Percentiles rank a stretch among this genome's conserved stretches.
Conservation (phyloP, 371 early-diverging fungal genomes). For the Caulochytrium protostelioides region DNA sequence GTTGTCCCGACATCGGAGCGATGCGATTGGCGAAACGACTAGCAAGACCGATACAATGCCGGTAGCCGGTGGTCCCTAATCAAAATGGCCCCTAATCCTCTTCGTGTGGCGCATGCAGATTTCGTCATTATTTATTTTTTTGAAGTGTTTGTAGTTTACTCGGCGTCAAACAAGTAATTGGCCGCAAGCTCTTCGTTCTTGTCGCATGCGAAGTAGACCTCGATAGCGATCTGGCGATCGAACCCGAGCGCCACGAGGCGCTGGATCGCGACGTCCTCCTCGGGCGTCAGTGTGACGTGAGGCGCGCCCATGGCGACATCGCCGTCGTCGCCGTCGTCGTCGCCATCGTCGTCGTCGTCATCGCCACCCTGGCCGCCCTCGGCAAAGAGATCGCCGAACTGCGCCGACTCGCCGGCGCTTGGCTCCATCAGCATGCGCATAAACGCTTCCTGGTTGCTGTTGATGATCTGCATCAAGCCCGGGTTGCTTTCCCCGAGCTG, state of each 20-base stretch:
- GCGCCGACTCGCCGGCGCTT: constrained; percentile 2
- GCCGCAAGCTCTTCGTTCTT: constrained; percentile 93
- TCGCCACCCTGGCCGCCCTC: constrained; percentile 15
- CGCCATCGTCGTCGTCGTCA: constrained; percentile 19
- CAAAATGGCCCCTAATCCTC: too few relatives aligned
- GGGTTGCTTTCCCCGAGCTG: constrained; percentile 70
- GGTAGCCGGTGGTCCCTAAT: too few relatives aligned
- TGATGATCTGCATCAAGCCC: constrained; percentile 43
- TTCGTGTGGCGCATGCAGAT: too few relatives aligned
- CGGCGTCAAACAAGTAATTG: constrained; percentile 81
- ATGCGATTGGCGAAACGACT: too few relatives aligned
- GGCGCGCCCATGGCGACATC: constrained; percentile 23
- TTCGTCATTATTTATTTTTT: too few relatives aligned
- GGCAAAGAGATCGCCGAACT: neutral
- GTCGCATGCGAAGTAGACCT: constrained; percentile 91
- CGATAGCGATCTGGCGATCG: constrained; percentile 49
- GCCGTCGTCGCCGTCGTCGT: constrained; percentile 30
- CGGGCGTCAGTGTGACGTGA: constrained; percentile 60
- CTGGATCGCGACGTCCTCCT: constrained; percentile 78
- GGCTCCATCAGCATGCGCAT: constrained; percentile 41
- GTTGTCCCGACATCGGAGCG: too few relatives aligned
- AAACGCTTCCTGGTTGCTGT: constrained; percentile 59
- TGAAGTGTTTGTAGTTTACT: too few relatives aligned
- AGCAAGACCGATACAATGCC: too few relatives aligned
- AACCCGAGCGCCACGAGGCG: constrained; percentile 82